A percentile compares a stretch with the other conserved stretches of the same genome.
phyloP scores from a whole-genome alignment of 495 filamentous ascomycete species.

The Chaetomidium leptoderma region DNA sequence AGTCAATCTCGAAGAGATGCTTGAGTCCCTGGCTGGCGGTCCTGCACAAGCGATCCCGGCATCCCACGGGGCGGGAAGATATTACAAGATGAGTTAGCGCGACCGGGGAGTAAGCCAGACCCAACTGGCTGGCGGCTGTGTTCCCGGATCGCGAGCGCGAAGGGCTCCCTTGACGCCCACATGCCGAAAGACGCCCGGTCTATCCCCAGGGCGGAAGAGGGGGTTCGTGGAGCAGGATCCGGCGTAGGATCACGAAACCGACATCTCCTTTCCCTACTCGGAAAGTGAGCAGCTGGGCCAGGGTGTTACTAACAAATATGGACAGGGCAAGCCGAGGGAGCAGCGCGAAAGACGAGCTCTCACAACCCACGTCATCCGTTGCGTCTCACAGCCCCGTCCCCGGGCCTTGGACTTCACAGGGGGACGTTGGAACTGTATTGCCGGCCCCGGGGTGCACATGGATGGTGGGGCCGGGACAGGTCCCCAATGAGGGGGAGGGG shows the following conservation, averaged over 20 bases:
- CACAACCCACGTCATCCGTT: slow-evolving; percentile 10
- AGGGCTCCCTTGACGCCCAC: background rate
- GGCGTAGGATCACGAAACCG: background rate
- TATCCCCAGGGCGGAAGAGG: background rate
- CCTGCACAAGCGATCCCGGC: slow-evolving; percentile 14
- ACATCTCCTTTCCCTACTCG: background rate
- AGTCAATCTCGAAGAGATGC: background rate
- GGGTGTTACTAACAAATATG: background rate
- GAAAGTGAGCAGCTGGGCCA: background rate
- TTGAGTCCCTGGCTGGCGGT: slow-evolving; percentile 19
- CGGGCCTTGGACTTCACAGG: background rate
- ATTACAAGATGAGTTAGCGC: background rate
- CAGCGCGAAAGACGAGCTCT: no score
- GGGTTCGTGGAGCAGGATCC: background rate
- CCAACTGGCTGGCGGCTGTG: background rate
- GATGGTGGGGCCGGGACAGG: slow-evolving; percentile 11
- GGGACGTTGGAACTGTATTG: slow-evolving; percentile 16
- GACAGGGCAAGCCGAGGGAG: no score
- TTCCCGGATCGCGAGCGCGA: background rate
- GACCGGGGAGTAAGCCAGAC: background rate
- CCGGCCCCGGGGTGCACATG: slow-evolving; percentile 9
- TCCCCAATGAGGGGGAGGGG: slow-evolving; percentile 26
- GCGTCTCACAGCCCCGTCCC: background rate
- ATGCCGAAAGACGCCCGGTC: slow-evolving; percentile 7
- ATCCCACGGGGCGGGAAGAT: slow-evolving; percentile 7